A percentile compares a stretch with the other conserved stretches of the same genome.
These are phyloP conservation scores for Babesia ovata DNA, from an alignment of 169 alveolate species.

Conservation along the genomic window DNA sequence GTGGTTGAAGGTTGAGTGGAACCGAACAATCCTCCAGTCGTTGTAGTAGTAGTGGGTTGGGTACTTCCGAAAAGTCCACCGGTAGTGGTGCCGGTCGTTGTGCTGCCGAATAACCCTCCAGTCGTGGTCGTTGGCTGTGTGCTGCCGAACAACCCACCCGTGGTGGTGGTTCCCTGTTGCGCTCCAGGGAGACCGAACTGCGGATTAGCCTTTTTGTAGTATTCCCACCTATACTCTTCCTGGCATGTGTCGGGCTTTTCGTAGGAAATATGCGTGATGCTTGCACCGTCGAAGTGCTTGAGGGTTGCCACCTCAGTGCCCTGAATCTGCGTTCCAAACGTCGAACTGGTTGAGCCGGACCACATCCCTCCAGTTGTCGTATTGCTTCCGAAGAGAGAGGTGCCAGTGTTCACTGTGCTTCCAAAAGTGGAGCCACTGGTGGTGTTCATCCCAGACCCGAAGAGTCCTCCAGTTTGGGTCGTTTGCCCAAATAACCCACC, in stretches of 20 bases:
- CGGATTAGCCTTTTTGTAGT: constrained; percentile 47
- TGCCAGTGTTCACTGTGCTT: constrained; percentile 17
- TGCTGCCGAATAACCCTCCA: constrained; percentile 47
- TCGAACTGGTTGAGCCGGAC: constrained; percentile 15
- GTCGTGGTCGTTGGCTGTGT: constrained; percentile 23
- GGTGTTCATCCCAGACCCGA: constrained; percentile 31
- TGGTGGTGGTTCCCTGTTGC: constrained; percentile 28
- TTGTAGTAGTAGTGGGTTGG: constrained; percentile 31
- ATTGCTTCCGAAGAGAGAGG: constrained; percentile 13
- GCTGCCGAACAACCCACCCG: constrained; percentile 54
- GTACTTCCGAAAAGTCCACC: constrained; percentile 6
- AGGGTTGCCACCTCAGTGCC: constrained; percentile 37
- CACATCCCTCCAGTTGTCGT: constrained; percentile 15
- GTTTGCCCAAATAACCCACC: constrained; percentile 17
- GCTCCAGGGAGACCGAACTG: background rate
- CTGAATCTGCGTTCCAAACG: constrained; percentile 30
- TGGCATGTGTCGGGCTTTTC: constrained; percentile 24
- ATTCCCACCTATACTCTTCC: constrained; percentile 66
- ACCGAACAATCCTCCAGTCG: constrained; percentile 57
- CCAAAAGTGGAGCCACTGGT: constrained; percentile 8
- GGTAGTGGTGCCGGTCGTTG: constrained; percentile 10
- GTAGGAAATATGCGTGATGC: constrained; percentile 50
- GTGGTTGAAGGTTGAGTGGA: constrained; percentile 7
- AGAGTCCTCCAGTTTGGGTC: constrained; percentile 1
- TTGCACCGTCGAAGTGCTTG: constrained; percentile 40